Evolutionary conservation across 2,329 filamentous ascomycete genomes (phyloP), one percentile per base, ranked within the genome.

Genomic region (Penicillium rolfsii): DNA sequence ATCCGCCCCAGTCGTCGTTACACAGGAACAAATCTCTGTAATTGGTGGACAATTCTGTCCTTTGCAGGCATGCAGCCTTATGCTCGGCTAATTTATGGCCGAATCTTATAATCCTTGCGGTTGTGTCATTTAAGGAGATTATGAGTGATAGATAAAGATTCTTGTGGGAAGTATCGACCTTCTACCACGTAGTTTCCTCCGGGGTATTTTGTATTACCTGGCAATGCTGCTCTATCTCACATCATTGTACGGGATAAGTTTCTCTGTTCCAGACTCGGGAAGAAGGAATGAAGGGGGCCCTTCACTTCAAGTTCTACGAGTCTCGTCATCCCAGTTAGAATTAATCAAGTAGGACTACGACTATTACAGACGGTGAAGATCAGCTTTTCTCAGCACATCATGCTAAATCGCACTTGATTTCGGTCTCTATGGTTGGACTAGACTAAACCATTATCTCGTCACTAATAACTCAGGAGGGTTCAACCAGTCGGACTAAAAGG

Each of bases 401-500:
- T 35, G 11, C 11, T 35, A 12, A 12, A 35, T 41, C 19, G 38
- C 38, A 41, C 16, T 19, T 7, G 38, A 19, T 19, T n/a, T 8
- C 16, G 19, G 14, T 38, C 38, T 41, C 2, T 41, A 8, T 11
- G n/a, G 22, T 6, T 45, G 12, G 36, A 1, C 4, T 48, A 24
- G 2, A n/a, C 14, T 6, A 12, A 2, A 28, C 2, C 1, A 8
- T 28, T 14, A 28, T 19, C n/a, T 11, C n/a, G 40, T 22, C 40
- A 11, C 19, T 4, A 4, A 41, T n/a, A 11, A 22, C n/a, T 19
- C 22, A 5, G 5, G 5, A 41, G n/a, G 19, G 0, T 5, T 11
- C 24, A 16, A 3, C 7, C 24, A 9, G n/a, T 8, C 24, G 9
- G 5, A 28, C 24, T 48, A 52, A 16, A 71, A 71, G 11, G 49